Percentiles rank a stretch among this genome's conserved stretches.
These are phyloP conservation scores for Fusarium luffae DNA, from an alignment of 2,329 filamentous ascomycete genomes.

Conservation along the genomic window DNA sequence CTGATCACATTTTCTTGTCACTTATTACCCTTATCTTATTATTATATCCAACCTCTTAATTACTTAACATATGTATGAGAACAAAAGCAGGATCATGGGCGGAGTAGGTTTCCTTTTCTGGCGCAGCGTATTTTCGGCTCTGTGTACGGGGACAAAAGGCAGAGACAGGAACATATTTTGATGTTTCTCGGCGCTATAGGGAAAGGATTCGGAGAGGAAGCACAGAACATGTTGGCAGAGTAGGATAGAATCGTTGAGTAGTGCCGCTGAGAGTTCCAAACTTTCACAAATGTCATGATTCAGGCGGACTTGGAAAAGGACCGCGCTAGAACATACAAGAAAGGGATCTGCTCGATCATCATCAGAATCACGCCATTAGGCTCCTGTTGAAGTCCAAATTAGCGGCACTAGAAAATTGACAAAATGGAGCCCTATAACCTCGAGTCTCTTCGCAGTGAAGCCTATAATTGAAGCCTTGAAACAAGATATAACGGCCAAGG, in stretches of 20 bases:
- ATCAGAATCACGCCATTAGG: slow-evolving; percentile 38
- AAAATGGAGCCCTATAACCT: slow-evolving; percentile 27
- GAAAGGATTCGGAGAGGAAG: slow-evolving; percentile 4
- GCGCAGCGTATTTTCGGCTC: slow-evolving; percentile 36
- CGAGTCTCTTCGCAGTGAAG: slow-evolving; percentile 1
- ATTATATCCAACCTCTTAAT: slow-evolving; percentile 32
- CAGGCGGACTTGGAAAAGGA: slow-evolving; percentile 24
- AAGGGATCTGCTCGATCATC: slow-evolving; percentile 39
- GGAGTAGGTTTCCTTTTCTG: slow-evolving; percentile 32
- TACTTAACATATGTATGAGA: slow-evolving; percentile 28
- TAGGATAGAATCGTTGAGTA: slow-evolving; percentile 3
- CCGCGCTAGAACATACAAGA: slow-evolving; percentile 35
- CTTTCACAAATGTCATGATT: slow-evolving; percentile 15
- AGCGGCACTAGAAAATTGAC: slow-evolving; percentile 21
- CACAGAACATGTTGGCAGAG: slow-evolving; percentile 8
- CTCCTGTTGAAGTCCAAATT: slow-evolving; percentile 29
- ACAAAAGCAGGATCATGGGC: slow-evolving; percentile 23
- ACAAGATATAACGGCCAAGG: slow-evolving; percentile 27
- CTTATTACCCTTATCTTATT: slow-evolving; percentile 34
- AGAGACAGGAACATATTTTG: slow-evolving; percentile 15
- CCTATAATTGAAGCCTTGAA: slow-evolving; percentile 37
- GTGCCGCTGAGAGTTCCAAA: background rate
- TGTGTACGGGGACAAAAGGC: slow-evolving; percentile 26
- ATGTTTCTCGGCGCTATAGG: slow-evolving; percentile 13
- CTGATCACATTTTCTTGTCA: slow-evolving; percentile 39